phyloP scores from a whole-genome alignment of 495 filamentous ascomycete species.

The Umbilicaria muhlenbergii region DNA sequence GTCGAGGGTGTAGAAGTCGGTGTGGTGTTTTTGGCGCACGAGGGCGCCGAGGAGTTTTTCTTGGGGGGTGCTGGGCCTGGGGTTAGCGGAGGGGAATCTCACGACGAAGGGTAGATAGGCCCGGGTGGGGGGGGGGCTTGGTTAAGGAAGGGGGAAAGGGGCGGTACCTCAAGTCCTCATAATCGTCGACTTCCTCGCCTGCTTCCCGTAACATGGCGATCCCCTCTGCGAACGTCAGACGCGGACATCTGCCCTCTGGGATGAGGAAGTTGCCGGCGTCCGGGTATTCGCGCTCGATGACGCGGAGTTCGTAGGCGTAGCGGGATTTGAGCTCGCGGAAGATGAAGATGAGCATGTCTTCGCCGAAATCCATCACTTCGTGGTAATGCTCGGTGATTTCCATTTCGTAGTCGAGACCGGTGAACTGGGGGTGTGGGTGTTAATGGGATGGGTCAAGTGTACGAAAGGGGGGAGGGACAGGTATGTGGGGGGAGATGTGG shows the following conservation, averaged over 20 bases:
- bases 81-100: neutral
- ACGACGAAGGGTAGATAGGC: neutral
- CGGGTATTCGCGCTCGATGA: constrained; percentile 40
- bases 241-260: constrained; percentile 53
- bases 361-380: constrained; percentile 68
- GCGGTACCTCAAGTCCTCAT: constrained; percentile 57
- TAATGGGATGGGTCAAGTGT: neutral
- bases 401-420: constrained; percentile 95
- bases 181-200: constrained; percentile 49
- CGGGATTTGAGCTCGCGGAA: constrained; percentile 60
- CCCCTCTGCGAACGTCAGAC: constrained; percentile 74
- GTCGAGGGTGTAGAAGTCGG: constrained; percentile 86
- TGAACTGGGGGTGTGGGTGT: constrained; percentile 40
- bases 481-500: neutral
- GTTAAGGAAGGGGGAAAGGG: neutral
- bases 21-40: constrained; percentile 66
- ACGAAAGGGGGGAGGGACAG: neutral
- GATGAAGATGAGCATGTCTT: constrained; percentile 75
- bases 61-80: constrained; percentile 52
- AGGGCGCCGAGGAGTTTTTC: constrained; percentile 84
- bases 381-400: constrained; percentile 79
- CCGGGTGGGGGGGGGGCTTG: neutral
- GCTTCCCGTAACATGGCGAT: constrained; percentile 68
- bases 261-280: constrained; percentile 40
- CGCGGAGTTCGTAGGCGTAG: constrained; percentile 52